Percentiles rank a stretch among this genome's conserved stretches.
These are phyloP conservation scores for Farysia itapuensis DNA, from an alignment of 1,284 basidiomycete genomes.

Conservation along the genomic window DNA sequence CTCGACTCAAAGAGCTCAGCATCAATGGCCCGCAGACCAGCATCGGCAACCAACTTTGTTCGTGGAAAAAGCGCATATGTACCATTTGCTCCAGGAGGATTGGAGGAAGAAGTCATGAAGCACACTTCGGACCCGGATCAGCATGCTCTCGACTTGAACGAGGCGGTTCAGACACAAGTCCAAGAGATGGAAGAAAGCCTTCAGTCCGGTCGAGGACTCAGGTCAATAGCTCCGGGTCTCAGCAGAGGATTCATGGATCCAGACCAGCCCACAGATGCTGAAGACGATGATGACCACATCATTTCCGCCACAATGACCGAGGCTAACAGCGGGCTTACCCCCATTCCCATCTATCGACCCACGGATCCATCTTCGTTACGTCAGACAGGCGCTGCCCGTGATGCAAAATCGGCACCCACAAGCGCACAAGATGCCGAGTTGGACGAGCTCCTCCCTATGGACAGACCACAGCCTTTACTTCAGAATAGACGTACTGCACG, in stretches of 20 bases:
- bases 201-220: slow-evolving; percentile 22
- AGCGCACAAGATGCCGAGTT: slow-evolving; percentile 45
- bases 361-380: slow-evolving; percentile 4
- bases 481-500: slow-evolving; percentile 17
- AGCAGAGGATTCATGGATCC: slow-evolving; percentile 24
- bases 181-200: slow-evolving; percentile 36
- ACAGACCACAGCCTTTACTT: slow-evolving; percentile 36
- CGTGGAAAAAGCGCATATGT: slow-evolving; percentile 88
- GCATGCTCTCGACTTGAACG: slow-evolving; percentile 6
- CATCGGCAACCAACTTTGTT: slow-evolving; percentile 74
- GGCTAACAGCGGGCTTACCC: slow-evolving; percentile 23
- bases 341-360: slow-evolving; percentile 34
- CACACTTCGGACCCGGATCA: slow-evolving; percentile 8
- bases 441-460: slow-evolving; percentile 54
- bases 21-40: slow-evolving; percentile 79
- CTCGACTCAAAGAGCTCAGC: slow-evolving; percentile 62
- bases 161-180: slow-evolving; percentile 16
- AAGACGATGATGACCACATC: slow-evolving; percentile 61
- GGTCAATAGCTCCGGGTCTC: slow-evolving; percentile 26
- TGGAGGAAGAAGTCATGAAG: slow-evolving; percentile 41
- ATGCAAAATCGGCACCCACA: background rate
- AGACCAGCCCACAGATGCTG: slow-evolving; percentile 62
- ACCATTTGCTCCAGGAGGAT: slow-evolving; percentile 62
- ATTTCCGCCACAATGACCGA: slow-evolving; percentile 18
- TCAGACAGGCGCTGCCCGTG: slow-evolving; percentile 7